Conservation (phyloP, 108 stramenopile genomes). For the Cyclotella atomus region DNA sequence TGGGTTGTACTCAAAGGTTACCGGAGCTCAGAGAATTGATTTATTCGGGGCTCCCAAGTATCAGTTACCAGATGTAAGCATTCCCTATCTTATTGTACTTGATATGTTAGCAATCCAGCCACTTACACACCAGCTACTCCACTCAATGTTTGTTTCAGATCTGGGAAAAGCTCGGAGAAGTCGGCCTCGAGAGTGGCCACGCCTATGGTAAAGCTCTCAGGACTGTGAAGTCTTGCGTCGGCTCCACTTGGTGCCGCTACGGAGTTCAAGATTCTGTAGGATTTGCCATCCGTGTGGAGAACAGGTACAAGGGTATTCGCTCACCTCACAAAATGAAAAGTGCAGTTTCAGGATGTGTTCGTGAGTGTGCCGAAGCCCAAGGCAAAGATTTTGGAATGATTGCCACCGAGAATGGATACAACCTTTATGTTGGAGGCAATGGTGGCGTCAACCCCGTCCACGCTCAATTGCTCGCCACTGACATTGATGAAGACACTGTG, state of each 20-base stretch:
- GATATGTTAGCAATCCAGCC: neutral
- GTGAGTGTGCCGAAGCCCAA: slow-evolving; percentile 95
- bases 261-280: slow-evolving; percentile 92
- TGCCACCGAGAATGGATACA: slow-evolving; percentile 94
- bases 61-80: slow-evolving; percentile 76
- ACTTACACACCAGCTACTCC: neutral
- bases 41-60: slow-evolving; percentile 93
- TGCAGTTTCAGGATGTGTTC: slow-evolving; percentile 88
- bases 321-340: slow-evolving; percentile 95
- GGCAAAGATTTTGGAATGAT: slow-evolving; percentile 94
- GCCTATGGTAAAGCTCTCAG: slow-evolving; percentile 94
- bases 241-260: slow-evolving; percentile 94
- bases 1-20: slow-evolving; percentile 90
- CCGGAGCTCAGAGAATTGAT: slow-evolving; percentile 92
- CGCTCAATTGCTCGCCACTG: slow-evolving; percentile 87
- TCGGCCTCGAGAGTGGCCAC: slow-evolving; percentile 92
- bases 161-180: slow-evolving; percentile 91
- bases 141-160: slow-evolving; percentile 39
- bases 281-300: slow-evolving; percentile 89
- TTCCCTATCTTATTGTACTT: neutral
- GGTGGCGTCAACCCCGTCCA: slow-evolving; percentile 90
- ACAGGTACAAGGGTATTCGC: slow-evolving; percentile 94
- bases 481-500: slow-evolving; percentile 90
- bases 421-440: slow-evolving; percentile 92
- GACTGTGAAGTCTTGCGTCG: slow-evolving; percentile 95